These are phyloP conservation scores for Kwoniella sp. DNA, from an alignment of 768 basidiomycete species.

Conservation along the genomic window DNA sequence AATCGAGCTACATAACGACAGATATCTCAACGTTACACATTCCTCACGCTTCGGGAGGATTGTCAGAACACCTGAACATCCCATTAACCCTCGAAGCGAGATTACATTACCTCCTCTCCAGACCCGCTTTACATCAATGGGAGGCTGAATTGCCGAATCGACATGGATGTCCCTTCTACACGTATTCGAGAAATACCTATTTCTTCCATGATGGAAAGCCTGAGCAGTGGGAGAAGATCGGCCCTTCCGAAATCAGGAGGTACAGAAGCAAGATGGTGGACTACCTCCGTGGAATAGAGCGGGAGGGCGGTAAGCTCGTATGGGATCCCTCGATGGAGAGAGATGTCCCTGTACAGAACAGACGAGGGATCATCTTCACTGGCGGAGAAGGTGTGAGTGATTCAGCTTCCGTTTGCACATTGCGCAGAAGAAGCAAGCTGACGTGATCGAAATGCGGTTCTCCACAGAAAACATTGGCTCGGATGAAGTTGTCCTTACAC, in stretches of 20 bases:
- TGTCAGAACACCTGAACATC: slow-evolving; percentile 29
- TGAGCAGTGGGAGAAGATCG: slow-evolving; percentile 42
- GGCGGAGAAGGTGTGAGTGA: slow-evolving; percentile 47
- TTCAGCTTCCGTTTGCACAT: not conserved
- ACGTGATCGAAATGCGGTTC: not conserved
- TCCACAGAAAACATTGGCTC: slow-evolving; percentile 49
- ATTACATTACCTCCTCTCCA: slow-evolving; percentile 37
- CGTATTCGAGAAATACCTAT: slow-evolving; percentile 47
- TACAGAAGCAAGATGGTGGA: slow-evolving; percentile 25
- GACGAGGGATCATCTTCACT: slow-evolving; percentile 48
- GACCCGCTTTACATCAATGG: slow-evolving; percentile 44
- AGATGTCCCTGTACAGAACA: slow-evolving; percentile 20
- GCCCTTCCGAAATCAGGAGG: slow-evolving; percentile 38
- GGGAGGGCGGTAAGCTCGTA: slow-evolving; percentile 42
- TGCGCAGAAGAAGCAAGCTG: slow-evolving; percentile 8
- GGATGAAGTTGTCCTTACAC: slow-evolving; percentile 53
- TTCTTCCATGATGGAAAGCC: slow-evolving; percentile 52
- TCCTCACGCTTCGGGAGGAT: slow-evolving; percentile 25
- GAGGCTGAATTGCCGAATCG: slow-evolving; percentile 43
- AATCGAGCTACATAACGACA: slow-evolving; percentile 9
- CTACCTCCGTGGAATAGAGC: slow-evolving; percentile 30
- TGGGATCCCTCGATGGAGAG: slow-evolving; percentile 41
- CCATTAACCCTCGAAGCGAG: slow-evolving; percentile 40
- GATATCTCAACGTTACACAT: slow-evolving; percentile 24
- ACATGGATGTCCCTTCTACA: slow-evolving; percentile 48